Conservation (phyloP, 768 basidiomycete species). For the Boletus speciosus region DNA sequence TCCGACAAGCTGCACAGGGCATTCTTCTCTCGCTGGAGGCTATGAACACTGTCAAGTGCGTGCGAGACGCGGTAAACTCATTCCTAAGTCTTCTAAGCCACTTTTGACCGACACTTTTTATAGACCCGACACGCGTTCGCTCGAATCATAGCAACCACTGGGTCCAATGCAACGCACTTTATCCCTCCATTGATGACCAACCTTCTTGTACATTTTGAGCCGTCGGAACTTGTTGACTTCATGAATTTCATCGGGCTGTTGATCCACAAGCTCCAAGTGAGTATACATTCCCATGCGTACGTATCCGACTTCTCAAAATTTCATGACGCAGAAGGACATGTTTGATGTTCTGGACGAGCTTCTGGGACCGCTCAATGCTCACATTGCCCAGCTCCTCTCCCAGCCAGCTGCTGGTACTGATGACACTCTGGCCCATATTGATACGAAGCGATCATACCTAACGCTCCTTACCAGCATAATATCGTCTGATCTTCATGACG, state of each 20-base stretch:
- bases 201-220: constrained; percentile 89
- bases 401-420: constrained; percentile 85
- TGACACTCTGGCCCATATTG: constrained; percentile 70
- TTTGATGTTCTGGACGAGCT: constrained; percentile 88
- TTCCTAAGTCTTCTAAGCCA: not conserved
- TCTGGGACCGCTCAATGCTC: constrained; percentile 78
- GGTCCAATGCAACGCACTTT: constrained; percentile 78
- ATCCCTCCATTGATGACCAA: constrained; percentile 88
- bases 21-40: constrained; percentile 84
- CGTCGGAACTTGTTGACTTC: constrained; percentile 90
- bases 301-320: not conserved
- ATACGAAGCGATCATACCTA: constrained; percentile 89
- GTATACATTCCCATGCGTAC: constrained; percentile 3
- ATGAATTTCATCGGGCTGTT: constrained; percentile 92
- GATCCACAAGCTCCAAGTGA: constrained; percentile 86
- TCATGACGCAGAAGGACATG: constrained; percentile 62
- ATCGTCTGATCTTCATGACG: constrained; percentile 71
- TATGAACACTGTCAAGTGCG: constrained; percentile 81
- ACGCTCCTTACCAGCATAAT: constrained; percentile 77
- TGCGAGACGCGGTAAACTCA: constrained; percentile 83
- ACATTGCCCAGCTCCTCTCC: constrained; percentile 76
- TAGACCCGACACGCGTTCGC: constrained; percentile 94
- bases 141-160: constrained; percentile 85
- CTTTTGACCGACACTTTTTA: constrained; percentile 6
- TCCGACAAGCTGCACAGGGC: constrained; percentile 80